phyloP scores from a whole-genome alignment of 306 rosid genomes.

The Lagenaria siceraria region DNA sequence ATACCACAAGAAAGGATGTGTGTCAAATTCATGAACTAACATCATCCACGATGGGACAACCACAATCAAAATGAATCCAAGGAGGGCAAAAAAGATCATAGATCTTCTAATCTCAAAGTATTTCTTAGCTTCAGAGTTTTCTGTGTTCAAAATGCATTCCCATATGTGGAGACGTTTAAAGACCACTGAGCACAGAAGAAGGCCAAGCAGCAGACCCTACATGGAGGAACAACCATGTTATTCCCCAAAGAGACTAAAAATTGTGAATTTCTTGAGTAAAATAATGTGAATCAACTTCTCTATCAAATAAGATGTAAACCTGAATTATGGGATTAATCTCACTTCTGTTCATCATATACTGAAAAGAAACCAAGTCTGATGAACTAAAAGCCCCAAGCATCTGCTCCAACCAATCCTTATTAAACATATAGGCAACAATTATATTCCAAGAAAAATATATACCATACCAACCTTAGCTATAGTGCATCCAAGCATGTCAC shows the following conservation, averaged over 20 bases:
- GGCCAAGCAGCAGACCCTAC: slow-evolving; percentile 90
- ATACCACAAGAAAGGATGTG: slow-evolving; percentile 79
- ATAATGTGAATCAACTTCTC: slow-evolving; percentile 11
- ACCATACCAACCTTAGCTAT: slow-evolving; percentile 45
- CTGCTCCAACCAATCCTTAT: slow-evolving; percentile 31
- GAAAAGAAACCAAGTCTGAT: slow-evolving; percentile 27
- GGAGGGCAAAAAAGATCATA: slow-evolving; percentile 41
- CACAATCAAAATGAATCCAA: slow-evolving; percentile 53
- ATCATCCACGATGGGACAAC: slow-evolving; percentile 71
- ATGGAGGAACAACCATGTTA: slow-evolving; percentile 15
- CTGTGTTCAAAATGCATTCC: slow-evolving; percentile 38
- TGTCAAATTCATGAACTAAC: slow-evolving; percentile 59
- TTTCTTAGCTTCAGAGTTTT: slow-evolving; percentile 35
- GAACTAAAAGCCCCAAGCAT: slow-evolving; percentile 34
- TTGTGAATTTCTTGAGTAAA: slow-evolving; percentile 6
- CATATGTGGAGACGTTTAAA: slow-evolving; percentile 48
- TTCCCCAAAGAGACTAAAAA: slow-evolving; percentile 14
- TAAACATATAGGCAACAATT: slow-evolving; percentile 9
- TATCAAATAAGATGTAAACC: slow-evolving; percentile 35
- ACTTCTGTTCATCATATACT: slow-evolving; percentile 48
- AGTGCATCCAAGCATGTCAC: slow-evolving; percentile 71
- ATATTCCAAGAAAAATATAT: background rate
- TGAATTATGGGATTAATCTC: slow-evolving; percentile 72
- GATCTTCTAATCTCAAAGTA: slow-evolving; percentile 45
- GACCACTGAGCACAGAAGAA: slow-evolving; percentile 59